Conservation (phyloP, 192 early-diverging fungal genomes). For the Martensiomyces pterosporus region DNA sequence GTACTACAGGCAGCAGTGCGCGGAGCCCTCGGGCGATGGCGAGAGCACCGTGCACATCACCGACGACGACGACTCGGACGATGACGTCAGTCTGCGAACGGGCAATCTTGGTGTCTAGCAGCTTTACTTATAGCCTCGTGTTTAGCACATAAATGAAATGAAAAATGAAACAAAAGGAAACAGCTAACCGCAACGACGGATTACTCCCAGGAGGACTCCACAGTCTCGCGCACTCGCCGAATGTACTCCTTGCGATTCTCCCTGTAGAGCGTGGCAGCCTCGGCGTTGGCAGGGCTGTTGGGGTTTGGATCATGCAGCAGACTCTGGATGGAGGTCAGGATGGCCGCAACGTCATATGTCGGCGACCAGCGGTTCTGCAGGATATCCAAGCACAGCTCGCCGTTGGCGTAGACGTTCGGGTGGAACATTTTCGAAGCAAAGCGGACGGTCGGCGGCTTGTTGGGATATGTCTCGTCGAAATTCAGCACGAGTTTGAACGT, state of each 20-base stretch:
- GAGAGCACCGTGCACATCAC: too few species aligned
- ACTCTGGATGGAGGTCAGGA: conserved; percentile 92
- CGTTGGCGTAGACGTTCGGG: conserved; percentile 96
- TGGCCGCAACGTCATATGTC: conserved; percentile 91
- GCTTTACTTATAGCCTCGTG: too few species aligned
- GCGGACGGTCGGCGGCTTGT: conserved; percentile 92
- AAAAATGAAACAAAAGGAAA: too few species aligned
- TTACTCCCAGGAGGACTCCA: conserved; percentile 83
- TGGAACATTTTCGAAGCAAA: conserved; percentile 98
- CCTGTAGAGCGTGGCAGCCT: conserved; percentile 88
- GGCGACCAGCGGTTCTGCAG: conserved; percentile 98
- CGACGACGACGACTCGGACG: too few species aligned
- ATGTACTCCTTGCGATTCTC: conserved; percentile 94
- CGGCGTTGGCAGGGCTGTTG: conserved; percentile 93
- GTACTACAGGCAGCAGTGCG: conserved; percentile 37
- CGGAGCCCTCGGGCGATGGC: too few species aligned
- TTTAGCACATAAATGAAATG: too few species aligned
- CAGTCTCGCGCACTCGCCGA: conserved; percentile 83
- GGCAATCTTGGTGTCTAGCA: too few species aligned
- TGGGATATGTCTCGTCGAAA: conserved; percentile 98
- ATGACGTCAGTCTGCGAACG: too few species aligned
- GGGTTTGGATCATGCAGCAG: conserved; percentile 97
- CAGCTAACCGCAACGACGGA: conserved; percentile 7
- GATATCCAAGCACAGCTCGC: conserved; percentile 97
- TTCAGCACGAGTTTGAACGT: conserved; percentile 91